phyloP scores from a whole-genome alignment of 2,329 filamentous ascomycete genomes.

The Dothiorella sarmentorum region DNA sequence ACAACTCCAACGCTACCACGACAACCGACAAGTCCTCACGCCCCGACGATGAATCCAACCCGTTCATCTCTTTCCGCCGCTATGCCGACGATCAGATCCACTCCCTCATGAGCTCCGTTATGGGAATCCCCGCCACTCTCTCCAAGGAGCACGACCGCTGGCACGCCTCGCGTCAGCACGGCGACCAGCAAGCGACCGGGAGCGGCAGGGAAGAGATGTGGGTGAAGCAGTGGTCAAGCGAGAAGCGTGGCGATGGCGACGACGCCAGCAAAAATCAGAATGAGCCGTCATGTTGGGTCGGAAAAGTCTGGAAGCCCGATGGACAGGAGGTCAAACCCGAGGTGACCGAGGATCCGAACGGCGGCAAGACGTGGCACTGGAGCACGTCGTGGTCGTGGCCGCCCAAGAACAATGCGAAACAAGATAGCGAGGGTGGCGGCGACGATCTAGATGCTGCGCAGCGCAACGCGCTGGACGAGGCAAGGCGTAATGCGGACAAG shows the following conservation, averaged over 20 bases:
- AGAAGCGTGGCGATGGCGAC: not conserved
- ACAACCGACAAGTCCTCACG: constrained; percentile 28
- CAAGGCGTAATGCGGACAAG: constrained; percentile 6
- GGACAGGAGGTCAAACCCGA: constrained; percentile 14
- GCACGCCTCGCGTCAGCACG: constrained; percentile 18
- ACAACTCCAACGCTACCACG: constrained; percentile 16
- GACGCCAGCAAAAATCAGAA: not conserved
- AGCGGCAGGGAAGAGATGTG: constrained; percentile 1
- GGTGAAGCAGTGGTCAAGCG: not conserved
- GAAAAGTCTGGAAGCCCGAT: constrained; percentile 1
- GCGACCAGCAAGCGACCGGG: not conserved
- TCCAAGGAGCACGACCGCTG: constrained; percentile 23
- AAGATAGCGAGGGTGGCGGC: no score
- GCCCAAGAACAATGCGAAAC: not conserved
- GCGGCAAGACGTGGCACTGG: constrained; percentile 16
- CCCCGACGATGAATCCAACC: constrained; percentile 31
- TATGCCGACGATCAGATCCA: constrained; percentile 58
- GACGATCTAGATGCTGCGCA: not conserved
- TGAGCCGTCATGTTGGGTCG: not conserved
- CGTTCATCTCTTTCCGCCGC: constrained; percentile 59
- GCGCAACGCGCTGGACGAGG: not conserved
- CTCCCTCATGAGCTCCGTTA: constrained; percentile 52
- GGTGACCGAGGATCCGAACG: constrained; percentile 10
- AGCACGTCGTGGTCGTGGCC: constrained; percentile 14
- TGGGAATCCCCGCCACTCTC: constrained; percentile 43